Evolutionary conservation across 78 protist species (phyloP).

Genomic region (Cavenderia fasciculata): DNA sequence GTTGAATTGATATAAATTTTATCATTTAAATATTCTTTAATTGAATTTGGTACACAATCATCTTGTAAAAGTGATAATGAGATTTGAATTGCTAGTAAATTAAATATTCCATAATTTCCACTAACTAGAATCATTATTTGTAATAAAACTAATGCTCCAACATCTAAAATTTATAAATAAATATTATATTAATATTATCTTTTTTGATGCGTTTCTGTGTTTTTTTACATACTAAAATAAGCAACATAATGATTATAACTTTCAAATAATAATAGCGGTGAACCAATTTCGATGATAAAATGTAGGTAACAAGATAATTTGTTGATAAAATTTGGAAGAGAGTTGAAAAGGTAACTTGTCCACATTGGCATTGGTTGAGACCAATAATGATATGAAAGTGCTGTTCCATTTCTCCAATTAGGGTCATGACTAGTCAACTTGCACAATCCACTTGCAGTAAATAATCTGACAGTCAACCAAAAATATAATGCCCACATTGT

Average conservation of each 20-base stretch:
- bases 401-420: slow-evolving; percentile 15
- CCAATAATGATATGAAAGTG: slow-evolving; percentile 22
- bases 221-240: slow-evolving; percentile 1
- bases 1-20: too few relatives aligned
- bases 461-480: slow-evolving; percentile 26
- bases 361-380: slow-evolving; percentile 42
- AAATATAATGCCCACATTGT: slow-evolving; percentile 19
- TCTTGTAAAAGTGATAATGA: background rate
- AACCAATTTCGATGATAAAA: slow-evolving; percentile 11
- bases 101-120: slow-evolving; percentile 65
- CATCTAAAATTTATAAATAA: slow-evolving; percentile 1
- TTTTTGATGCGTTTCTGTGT: too few relatives aligned
- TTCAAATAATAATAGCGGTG: background rate
- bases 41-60: background rate
- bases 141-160: background rate
- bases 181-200: too few relatives aligned
- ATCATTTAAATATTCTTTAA: too few relatives aligned
- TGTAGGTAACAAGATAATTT: background rate
- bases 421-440: slow-evolving; percentile 10
- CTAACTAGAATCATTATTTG: slow-evolving; percentile 10
- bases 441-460: slow-evolving; percentile 47
- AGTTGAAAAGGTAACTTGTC: slow-evolving; percentile 9
- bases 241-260: too few relatives aligned
- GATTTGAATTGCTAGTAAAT: slow-evolving; percentile 10
- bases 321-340: background rate